Evolutionary conservation across 176 grass and related monocot genomes (phyloP), one percentile per base, ranked within the genome.

Genomic region (Cenchrus purpureus): DNA sequence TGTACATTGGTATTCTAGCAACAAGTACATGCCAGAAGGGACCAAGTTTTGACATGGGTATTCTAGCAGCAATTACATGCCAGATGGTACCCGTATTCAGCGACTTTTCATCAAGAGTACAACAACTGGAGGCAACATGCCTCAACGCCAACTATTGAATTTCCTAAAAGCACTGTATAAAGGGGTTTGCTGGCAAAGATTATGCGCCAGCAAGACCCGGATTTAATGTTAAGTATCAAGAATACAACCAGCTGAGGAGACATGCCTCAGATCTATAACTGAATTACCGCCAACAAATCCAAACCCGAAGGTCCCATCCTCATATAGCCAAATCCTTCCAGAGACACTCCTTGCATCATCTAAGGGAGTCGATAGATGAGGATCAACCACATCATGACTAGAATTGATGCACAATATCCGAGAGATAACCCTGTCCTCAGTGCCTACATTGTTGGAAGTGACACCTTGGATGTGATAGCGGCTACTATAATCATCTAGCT

Each of bases 261-360:
- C 86, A 86, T 85, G 87, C 57, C 86, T 96, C 71, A 96, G 79
- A 83, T 96, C 90, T 81, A 95, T 91, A 60, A 99, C 84, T 87
- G 81, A 96, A 82, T 96, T 81, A 25, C 88, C 90, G 73, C 93
- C 88, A 52, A 83, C 56, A 82, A 99, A 99, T 44, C 93, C 91
- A 68, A 99, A 99, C 43, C 97, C 97, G 16, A 99, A 99, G 56
- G 87, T 96, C 74, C 93, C 90, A 84, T 99, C 91, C 34, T 99
- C 86, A 55, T 99, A 96, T 79, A 92, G 74, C 97, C 97, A 99
- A 65, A 99, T 91, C 77, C 97, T 90, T 61, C 97, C 97, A 66
- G 89, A 90, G 44, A 89, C 71, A 84, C 89, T 92, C 86, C 91
- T 92, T 4, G 14, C 82, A 88, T 94, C 86, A 71, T 89, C 68